Evolutionary conservation across 768 basidiomycete genomes (phyloP).

Genomic region (Lactarius quietus): DNA sequence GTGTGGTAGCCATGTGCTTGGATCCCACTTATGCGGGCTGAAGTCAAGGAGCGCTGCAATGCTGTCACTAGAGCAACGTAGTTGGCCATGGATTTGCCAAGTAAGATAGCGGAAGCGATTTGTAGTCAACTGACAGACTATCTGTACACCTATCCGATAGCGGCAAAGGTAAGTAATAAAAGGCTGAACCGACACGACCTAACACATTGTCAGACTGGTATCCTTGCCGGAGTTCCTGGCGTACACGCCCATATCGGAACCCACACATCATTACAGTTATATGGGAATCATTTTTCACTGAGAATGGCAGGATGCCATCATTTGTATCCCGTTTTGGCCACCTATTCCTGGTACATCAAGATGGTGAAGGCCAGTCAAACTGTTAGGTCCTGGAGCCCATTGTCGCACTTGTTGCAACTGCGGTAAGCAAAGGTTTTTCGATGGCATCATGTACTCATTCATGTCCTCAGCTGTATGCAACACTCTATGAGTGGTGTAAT

Average conservation of each 20-base stretch:
- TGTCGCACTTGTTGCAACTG: not conserved
- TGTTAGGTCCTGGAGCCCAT: not conserved
- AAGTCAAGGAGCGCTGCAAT: not conserved
- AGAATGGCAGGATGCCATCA: not conserved
- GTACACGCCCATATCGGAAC: not conserved
- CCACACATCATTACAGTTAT: not conserved
- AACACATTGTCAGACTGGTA: no score
- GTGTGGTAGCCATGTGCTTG: no score
- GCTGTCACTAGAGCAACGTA: not conserved
- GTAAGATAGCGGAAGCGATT: not conserved
- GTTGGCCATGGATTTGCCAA: not conserved
- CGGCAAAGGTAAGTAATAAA: no score
- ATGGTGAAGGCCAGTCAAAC: not conserved
- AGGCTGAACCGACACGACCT: no score
- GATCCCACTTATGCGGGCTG: not conserved
- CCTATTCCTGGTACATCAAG: not conserved
- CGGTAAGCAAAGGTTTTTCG: not conserved
- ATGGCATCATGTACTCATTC: not conserved
- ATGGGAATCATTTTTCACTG: not conserved
- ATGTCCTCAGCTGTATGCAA: not conserved
- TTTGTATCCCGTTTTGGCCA: not conserved
- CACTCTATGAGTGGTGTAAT: not conserved
- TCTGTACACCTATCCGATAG: not conserved
- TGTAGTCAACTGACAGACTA: not conserved
- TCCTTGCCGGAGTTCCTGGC: not conserved